phyloP scores from a whole-genome alignment of 768 basidiomycete genomes.

The Boletus speciosus region DNA sequence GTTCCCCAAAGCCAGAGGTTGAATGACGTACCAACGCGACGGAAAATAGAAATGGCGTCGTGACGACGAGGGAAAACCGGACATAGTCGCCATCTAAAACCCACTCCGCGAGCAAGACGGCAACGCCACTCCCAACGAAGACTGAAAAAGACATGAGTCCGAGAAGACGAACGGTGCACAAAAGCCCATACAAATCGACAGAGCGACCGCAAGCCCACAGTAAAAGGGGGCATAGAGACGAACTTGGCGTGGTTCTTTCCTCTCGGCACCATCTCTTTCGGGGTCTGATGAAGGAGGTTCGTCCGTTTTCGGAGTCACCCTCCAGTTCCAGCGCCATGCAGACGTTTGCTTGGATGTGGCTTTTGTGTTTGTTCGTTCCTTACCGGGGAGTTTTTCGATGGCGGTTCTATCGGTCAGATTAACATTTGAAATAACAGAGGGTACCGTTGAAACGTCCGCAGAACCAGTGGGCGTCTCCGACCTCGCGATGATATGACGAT shows the following conservation, averaged over 20 bases:
- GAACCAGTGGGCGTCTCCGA: constrained; percentile 20
- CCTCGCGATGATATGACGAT: constrained; percentile 30
- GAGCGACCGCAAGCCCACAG: constrained; percentile 58
- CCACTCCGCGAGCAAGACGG: constrained; percentile 62
- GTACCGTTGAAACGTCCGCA: constrained; percentile 36
- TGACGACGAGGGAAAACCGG: constrained; percentile 64
- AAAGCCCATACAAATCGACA: constrained; percentile 55
- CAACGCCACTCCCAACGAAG: constrained; percentile 63
- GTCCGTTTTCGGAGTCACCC: constrained; percentile 27
- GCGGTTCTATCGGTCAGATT: constrained; percentile 46
- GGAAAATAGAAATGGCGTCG: constrained; percentile 70
- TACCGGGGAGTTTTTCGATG: constrained; percentile 18
- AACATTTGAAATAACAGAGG: constrained; percentile 50
- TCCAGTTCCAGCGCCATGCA: constrained; percentile 44
- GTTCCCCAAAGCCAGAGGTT: not conserved
- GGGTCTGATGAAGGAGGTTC: constrained; percentile 22
- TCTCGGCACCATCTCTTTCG: constrained; percentile 50
- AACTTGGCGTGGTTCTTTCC: constrained; percentile 39
- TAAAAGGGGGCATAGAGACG: constrained; percentile 74
- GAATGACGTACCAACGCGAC: constrained; percentile 57
- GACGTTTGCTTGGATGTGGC: constrained; percentile 4
- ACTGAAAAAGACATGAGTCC: constrained; percentile 38
- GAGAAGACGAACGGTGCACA: constrained; percentile 6
- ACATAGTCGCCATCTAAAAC: constrained; percentile 55
- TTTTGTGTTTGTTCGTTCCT: constrained; percentile 1